A percentile compares a stretch with the other conserved stretches of the same genome.
Evolutionary conservation across 768 basidiomycete genomes (phyloP).

Genomic region (Tulasnella sp.): DNA sequence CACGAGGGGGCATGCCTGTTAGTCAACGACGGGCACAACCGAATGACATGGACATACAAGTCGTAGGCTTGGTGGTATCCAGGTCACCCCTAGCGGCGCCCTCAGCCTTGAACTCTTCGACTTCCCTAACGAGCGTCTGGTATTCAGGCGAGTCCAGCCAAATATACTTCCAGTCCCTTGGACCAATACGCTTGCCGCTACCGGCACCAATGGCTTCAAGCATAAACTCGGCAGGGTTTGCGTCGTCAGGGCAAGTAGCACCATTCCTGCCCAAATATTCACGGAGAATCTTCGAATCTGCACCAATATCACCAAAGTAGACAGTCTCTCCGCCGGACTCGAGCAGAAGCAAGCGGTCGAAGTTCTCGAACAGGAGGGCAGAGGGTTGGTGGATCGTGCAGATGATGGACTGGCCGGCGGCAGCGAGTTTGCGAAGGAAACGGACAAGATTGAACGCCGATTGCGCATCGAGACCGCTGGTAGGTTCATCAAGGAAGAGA

Average conservation of each 20-base stretch:
- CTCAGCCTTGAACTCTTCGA: constrained; percentile 30
- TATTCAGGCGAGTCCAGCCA: constrained; percentile 30
- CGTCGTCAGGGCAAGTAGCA: constrained; percentile 57
- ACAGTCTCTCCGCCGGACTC: constrained; percentile 79
- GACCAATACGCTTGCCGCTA: constrained; percentile 26
- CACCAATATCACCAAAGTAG: constrained; percentile 85
- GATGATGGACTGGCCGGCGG: constrained; percentile 29
- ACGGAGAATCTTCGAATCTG: constrained; percentile 52
- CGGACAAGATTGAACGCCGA: constrained; percentile 32
- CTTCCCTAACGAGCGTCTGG: constrained; percentile 24
- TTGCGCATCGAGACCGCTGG: constrained; percentile 46
- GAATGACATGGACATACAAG: constrained; percentile 32
- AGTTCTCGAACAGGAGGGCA: constrained; percentile 73
- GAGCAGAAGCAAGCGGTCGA: constrained; percentile 42
- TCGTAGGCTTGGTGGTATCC: constrained; percentile 32
- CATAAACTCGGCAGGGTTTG: constrained; percentile 55
- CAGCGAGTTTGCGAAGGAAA: constrained; percentile 31
- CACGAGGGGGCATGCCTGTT: neutral
- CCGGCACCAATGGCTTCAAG: constrained; percentile 75
- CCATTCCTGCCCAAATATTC: constrained; percentile 69
- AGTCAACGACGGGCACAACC: neutral
- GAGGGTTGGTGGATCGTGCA: constrained; percentile 42
- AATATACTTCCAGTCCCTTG: constrained; percentile 30
- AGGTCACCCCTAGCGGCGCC: constrained; percentile 35
- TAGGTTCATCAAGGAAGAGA: constrained; percentile 82